Evolutionary conservation across 2,329 filamentous ascomycete genomes (phyloP).

Genomic region (Dactylonectria estremocensis): DNA sequence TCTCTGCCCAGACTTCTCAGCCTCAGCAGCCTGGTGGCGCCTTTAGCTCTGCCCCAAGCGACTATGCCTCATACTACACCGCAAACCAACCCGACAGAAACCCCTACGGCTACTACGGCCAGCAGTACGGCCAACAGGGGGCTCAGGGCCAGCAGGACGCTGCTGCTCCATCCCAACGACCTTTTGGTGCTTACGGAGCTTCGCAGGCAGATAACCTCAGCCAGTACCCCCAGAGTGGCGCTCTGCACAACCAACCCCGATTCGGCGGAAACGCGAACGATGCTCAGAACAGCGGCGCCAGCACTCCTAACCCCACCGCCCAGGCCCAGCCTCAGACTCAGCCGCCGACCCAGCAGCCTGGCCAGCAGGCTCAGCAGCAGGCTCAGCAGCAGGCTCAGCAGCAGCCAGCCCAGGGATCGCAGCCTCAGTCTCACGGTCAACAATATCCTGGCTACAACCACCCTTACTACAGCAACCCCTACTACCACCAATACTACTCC

Average conservation of each 20-base stretch:
- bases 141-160: conserved; percentile 80
- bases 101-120: conserved; percentile 85
- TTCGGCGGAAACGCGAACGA: conserved; percentile 74
- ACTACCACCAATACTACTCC: conserved; percentile 74
- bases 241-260: conserved; percentile 68
- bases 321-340: conserved; percentile 64
- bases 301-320: conserved; percentile 86
- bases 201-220: conserved; percentile 74
- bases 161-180: conserved; percentile 77
- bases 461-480: conserved; percentile 74
- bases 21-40: conserved; percentile 74
- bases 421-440: conserved; percentile 63
- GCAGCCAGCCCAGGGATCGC: conserved; percentile 59
- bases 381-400: conserved; percentile 65
- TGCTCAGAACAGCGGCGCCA: conserved; percentile 88
- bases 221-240: conserved; percentile 82
- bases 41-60: conserved; percentile 81
- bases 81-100: conserved; percentile 80
- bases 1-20: conserved; percentile 72
- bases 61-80: conserved; percentile 90
- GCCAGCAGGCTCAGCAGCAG: conserved; percentile 59
- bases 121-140: conserved; percentile 71
- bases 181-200: conserved; percentile 82
- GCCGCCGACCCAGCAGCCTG: conserved; percentile 60
- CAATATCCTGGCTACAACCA: conserved; percentile 69